These are phyloP conservation scores for Chrysosporium keratinophilum DNA, from an alignment of 2,329 filamentous ascomycete genomes.

Conservation along the genomic window DNA sequence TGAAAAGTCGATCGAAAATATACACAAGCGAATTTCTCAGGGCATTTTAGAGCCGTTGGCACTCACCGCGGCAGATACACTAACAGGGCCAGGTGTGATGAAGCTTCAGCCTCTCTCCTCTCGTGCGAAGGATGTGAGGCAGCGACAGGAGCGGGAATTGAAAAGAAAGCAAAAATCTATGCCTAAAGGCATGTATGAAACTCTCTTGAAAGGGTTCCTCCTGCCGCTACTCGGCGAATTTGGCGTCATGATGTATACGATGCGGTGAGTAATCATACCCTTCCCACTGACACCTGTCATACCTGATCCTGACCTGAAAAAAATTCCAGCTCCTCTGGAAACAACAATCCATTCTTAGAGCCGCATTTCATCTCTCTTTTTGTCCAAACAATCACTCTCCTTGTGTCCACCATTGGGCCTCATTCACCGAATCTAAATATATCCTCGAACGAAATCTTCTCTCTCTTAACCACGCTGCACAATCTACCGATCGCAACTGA, in stretches of 20 bases:
- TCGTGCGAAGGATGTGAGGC: conserved; percentile 56
- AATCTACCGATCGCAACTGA: conserved; percentile 46
- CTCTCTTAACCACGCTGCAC: conserved; percentile 64
- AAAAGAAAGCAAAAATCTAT: conserved; percentile 50
- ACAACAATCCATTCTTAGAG: conserved; percentile 56
- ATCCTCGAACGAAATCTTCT: conserved; percentile 76
- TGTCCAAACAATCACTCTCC: conserved; percentile 72
- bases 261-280: conserved; percentile 30
- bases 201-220: conserved; percentile 72
- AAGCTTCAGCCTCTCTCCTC: conserved; percentile 86
- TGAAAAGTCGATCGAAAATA: conserved; percentile 50
- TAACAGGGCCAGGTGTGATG: conserved; percentile 68
- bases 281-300: conserved; percentile 33
- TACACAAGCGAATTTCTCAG: conserved; percentile 58
- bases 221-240: conserved; percentile 75
- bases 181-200: conserved; percentile 61
- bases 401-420: conserved; percentile 74
- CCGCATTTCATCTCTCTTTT: conserved; percentile 68
- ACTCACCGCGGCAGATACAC: conserved; percentile 65
- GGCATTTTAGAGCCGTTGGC: conserved; percentile 73
- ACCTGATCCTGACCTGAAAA: conserved; percentile 24
- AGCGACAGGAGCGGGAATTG: conserved; percentile 33
- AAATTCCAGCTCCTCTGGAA: conserved; percentile 16
- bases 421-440: conserved; percentile 64
- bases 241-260: conserved; percentile 51